These are phyloP conservation scores for Chaetothyriales sp. DNA, from an alignment of 2,329 filamentous ascomycete species.

Conservation along the genomic window DNA sequence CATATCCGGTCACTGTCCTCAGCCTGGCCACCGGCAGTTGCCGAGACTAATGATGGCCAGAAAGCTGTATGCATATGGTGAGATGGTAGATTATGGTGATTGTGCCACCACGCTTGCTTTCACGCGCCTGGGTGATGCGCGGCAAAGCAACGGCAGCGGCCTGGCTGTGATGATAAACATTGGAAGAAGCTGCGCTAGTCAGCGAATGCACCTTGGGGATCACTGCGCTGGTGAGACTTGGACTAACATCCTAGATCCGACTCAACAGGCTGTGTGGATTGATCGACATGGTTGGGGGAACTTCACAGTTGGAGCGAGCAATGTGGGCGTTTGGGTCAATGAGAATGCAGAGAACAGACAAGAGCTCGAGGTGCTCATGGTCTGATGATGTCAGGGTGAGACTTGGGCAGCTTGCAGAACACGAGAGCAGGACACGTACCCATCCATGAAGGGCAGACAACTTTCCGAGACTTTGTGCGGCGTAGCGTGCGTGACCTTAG, in stretches of 20 bases:
- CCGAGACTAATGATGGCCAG: conserved; percentile 46
- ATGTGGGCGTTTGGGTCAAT: conserved; percentile 48
- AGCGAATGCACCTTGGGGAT: conserved; percentile 44
- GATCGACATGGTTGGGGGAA: conserved; percentile 42
- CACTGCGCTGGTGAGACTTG: conserved; percentile 45
- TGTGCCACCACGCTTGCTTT: conserved; percentile 45
- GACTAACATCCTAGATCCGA: conserved; percentile 46
- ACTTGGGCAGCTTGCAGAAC: neutral
- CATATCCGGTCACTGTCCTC: conserved; percentile 36
- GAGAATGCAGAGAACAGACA: conserved; percentile 26
- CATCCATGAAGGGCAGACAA: too few relatives aligned
- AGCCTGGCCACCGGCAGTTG: conserved; percentile 27
- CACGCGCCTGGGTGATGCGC: conserved; percentile 32
- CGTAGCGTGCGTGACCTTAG: neutral
- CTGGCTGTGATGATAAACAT: conserved; percentile 45
- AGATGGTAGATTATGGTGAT: conserved; percentile 50
- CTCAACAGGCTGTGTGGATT: conserved; percentile 40
- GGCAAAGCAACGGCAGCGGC: conserved; percentile 22
- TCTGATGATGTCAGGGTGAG: neutral
- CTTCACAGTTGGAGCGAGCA: conserved; percentile 39
- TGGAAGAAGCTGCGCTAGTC: conserved; percentile 11
- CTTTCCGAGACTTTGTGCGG: neutral
- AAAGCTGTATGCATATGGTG: conserved; percentile 51
- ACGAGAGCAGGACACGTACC: neutral
- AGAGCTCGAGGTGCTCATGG: neutral